Evolutionary conservation across 495 filamentous ascomycete species (phyloP).

Genomic region (Pseudomonodictys pantanalensis): DNA sequence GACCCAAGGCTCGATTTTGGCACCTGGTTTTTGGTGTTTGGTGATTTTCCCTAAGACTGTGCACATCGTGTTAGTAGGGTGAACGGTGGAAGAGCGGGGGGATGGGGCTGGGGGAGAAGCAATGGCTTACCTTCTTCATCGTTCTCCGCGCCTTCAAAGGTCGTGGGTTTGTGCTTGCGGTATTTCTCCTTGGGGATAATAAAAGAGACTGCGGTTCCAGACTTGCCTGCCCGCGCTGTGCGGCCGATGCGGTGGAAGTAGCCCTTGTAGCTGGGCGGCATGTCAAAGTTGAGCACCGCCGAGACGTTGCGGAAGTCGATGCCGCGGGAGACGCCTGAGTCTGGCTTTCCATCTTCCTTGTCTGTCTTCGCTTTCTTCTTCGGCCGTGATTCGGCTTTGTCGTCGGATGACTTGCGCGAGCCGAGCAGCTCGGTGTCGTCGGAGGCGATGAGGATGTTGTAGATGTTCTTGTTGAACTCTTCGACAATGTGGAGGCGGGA

Average conservation of each 20-base stretch:
- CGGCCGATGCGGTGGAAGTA: conserved; percentile 95
- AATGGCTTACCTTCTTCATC: conserved; percentile 87
- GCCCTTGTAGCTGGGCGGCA: conserved; percentile 81
- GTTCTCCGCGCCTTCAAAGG: conserved; percentile 63
- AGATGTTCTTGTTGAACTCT: conserved; percentile 93
- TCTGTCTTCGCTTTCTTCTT: conserved; percentile 64
- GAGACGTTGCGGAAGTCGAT: conserved; percentile 97
- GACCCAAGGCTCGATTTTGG: conserved; percentile 79
- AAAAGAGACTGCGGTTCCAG: conserved; percentile 94
- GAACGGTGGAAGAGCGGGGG: too few relatives aligned
- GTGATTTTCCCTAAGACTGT: conserved; percentile 50
- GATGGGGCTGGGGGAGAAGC: too few relatives aligned
- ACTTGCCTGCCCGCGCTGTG: conserved; percentile 83
- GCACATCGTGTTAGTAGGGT: too few relatives aligned
- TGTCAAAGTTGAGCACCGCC: conserved; percentile 90
- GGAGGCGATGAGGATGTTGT: conserved; percentile 94
- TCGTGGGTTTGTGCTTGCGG: conserved; percentile 86
- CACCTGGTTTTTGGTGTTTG: conserved; percentile 61
- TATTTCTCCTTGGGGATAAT: conserved; percentile 76
- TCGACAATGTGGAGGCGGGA: conserved; percentile 91
- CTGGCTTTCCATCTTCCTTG: conserved; percentile 65
- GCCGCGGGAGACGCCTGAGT: conserved; percentile 88
- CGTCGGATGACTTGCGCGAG: conserved; percentile 45
- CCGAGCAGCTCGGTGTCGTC: conserved; percentile 88
- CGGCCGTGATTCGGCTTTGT: conserved; percentile 35